Base-by-base conservation (phyloP, 768 basidiomycete species). In the Rhizopogon roseolus region DNA sequence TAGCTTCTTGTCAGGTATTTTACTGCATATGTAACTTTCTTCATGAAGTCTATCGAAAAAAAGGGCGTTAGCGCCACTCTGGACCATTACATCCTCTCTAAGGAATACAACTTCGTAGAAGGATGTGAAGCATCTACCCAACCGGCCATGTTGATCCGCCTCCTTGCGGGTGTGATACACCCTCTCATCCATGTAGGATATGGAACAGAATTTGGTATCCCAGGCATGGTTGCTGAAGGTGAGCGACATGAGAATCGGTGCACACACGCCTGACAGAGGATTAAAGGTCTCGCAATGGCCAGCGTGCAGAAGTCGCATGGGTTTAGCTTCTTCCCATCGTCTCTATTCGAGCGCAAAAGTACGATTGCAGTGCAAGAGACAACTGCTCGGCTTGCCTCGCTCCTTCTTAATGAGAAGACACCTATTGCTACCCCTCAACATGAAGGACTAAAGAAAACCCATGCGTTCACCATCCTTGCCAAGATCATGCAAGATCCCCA, bases 201-300 rank as follows among this genome's bases (percentile, higher is more conserved):
- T 59, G 86, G 85, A 0, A 55, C 73, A 4, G 87, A 88, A 64
- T 87, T 88, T 56, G 76, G 76, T 9, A 45, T 88, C 37, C 79
- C 77, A 16, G 86, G 85, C 0, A 72, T 85, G 62, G 59, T 83
- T 1, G 77, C 77, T 6, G 86, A 88, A 74, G 87, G 86, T 83
- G 16, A 4, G 54, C 38, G 27, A 6, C 16, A 25, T 4, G 6
- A 37, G 6, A 13, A 38, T 6, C n/a, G 1, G 13, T n/a, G 19
- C 32, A 9, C 1, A n/a, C 6, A 41, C n/a, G 14, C 14, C 14
- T 22, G 39, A 19, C 0, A 36, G 19, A 40, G 13, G 10, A 2
- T 39, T 36, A 49, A 19, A 66, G 66, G 66, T 44, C 67, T 68
- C 28, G 65, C 65, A 0, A 5, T 62, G 9, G 7, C 52, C 0